phyloP scores from a whole-genome alignment of 768 basidiomycete species.

The Cystofilobasidium macerans region DNA sequence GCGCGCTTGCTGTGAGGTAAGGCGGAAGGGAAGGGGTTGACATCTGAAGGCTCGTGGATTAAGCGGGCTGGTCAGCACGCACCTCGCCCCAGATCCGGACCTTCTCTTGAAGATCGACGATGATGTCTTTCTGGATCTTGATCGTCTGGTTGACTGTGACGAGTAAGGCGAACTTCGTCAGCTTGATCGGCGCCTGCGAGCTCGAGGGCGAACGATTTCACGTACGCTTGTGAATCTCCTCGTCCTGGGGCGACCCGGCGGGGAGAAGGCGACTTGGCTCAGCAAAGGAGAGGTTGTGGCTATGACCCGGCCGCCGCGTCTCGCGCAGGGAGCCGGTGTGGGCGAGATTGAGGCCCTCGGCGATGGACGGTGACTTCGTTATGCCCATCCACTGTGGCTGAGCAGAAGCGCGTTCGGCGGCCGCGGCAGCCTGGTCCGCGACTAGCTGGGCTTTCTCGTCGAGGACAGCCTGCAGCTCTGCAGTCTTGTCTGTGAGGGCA shows the following conservation, averaged over 20 bases:
- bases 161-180: background rate
- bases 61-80: background rate
- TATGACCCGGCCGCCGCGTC: background rate
- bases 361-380: constrained; percentile 12
- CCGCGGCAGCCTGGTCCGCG: background rate
- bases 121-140: constrained; percentile 3
- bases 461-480: background rate
- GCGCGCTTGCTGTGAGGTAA: background rate
- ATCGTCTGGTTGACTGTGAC: constrained; percentile 15
- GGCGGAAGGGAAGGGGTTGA: background rate
- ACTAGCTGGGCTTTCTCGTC: constrained; percentile 2
- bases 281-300: background rate
- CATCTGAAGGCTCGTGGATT: too few species aligned
- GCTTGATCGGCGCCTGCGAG: background rate
- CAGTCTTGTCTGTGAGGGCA: background rate
- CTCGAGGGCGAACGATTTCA: background rate
- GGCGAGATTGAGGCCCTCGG: constrained; percentile 19
- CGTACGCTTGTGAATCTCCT: constrained; percentile 14
- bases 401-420: background rate
- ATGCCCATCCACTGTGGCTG: constrained; percentile 5
- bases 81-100: constrained; percentile 10
- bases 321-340: background rate
- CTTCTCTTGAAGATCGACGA: background rate
- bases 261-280: background rate
- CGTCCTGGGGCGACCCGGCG: background rate